Base-by-base conservation (phyloP, 768 basidiomycete genomes). In the Pisolithus orientalis region DNA sequence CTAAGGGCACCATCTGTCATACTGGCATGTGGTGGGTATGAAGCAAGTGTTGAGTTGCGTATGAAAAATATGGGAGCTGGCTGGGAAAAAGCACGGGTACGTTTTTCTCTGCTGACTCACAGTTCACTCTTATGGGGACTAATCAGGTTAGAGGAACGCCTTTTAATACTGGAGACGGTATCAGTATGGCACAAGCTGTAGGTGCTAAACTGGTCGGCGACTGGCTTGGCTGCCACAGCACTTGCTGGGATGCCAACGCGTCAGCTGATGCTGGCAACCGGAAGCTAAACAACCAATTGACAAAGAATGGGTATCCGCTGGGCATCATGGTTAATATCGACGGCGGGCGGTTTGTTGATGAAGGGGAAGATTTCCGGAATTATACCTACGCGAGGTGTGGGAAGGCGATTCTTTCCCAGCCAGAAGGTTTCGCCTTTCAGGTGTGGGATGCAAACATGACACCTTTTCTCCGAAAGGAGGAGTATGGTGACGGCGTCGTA, bases 321-420 rank as follows among this genome's bases (percentile, higher is more conserved):
- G 84, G 85, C 1, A 72, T 87, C 53, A 86, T 85, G 84, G 65
- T 85, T 25, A 87, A 85, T 59, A 60, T 72, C 0, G 54, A 65
- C 1, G 85, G 85, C 4, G 56, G 65, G 48, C 74, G 85, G 14
- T 87, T 87, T 57, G 84, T 85, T 37, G 83, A 87, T 55, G 85
- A 87, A 64, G 85, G 84, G 32, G 78, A 77, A 45, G 84, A 87
- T 66, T 85, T 80, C 61, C 75, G 85, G 44, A 87, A 84, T 62
- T 86, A 80, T 58, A 87, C 84, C 1, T 87, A 87, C 58, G 84
- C 85, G 17, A 80, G 79, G 63, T 85, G 82, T 56, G 84, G 84
- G 9, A 72, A 72, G 27, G 79, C 76, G 47, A 81, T 86, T 44
- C 70, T 85, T 48, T 56, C 62, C 24, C 82, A 87, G 59, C 80